Base-by-base conservation (phyloP, 495 filamentous ascomycete species). In the Sporormia fimetaria region DNA sequence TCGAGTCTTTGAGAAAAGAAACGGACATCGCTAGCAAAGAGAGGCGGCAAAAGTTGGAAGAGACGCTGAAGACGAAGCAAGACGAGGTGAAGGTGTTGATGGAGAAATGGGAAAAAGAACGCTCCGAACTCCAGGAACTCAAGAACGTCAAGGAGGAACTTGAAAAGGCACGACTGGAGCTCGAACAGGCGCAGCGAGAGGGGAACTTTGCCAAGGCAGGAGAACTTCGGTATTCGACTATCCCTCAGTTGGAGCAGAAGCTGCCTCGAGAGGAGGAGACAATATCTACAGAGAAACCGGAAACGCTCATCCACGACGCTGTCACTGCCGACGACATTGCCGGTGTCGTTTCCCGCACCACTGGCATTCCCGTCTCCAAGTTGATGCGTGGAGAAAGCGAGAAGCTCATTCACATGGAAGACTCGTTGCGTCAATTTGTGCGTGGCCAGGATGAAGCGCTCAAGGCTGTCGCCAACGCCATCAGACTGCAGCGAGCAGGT, bases 301-400 rank as follows among this genome's bases (percentile, higher is more conserved):
- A 75, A 33, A 70, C 73, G 0, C 64, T 96, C 18, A 76, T 96
- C 21, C 87, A 95, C 55, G 88, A 98, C 52, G 83, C 86, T 2
- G 90, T 98, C 6, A 88, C 80, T 1, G 74, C 86, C 4, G 87
- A 95, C 54, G 88, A 98, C 54, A 98, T 98, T 57, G 87, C 80
- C 22, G 75, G 72, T 36, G 90, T 98, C 12, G 90, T 98, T 4
- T 87, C 85, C 2, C 73, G 82, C 25, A 76, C 84, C 22, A 96
- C 90, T 3, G 90, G 90, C 33, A 96, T 96, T 37, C 90, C 90
- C 1, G 78, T 87, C 15, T 79, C 75, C 27, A 94, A 92, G 55
- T 68, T 98, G 15, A 92, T 92, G 58, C 79, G 82, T 20, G 88
- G 90, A 14, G 88, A 95, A 42, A 76, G 87, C 14, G 87, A 95